Evolutionary conservation across 495 filamentous ascomycete genomes (phyloP), one percentile per base, ranked within the genome.

Genomic region (Durotheca rogersii): DNA sequence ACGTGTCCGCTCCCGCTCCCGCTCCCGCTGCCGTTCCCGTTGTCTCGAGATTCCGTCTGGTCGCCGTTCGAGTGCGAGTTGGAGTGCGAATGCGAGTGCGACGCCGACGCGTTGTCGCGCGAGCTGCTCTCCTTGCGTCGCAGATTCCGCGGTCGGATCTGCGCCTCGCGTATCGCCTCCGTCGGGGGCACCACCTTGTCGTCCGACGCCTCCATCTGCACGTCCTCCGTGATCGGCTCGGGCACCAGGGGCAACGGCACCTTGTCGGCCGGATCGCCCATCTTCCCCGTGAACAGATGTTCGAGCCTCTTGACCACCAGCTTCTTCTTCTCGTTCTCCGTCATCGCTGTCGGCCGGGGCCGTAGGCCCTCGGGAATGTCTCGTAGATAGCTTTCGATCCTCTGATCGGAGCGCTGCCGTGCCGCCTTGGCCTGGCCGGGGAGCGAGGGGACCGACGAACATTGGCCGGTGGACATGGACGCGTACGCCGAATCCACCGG

Each of bases 241-340:
- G 78, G 74, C 31, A 67, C 69, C 20, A 76, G 68, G 11, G 63
- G 60, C 25, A 62, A 66, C 10, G 55, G 15, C 10, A 51, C 19
- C 10, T 41, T 35, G 12, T 58, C 56, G 11, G 14, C 66, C 5
- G 66, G 52, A 10, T 69, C 70, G 11, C 71, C 70, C 19, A 73
- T 72, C 47, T 81, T 84, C 5, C 88, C 87, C n/a, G 85, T 86
- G 47, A 90, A 91, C 3, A 91, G 73, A 41, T 89, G 84, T 60
- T 91, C 87, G 4, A 91, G 62, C 23, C 84, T 75, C 47, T 76
- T 71, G 16, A 89, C 87, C 1, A 90, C 82, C 14, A 85, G 60
- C 61, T 81, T 87, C 70, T 86, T 87, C 68, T 80, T 88, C 14
- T 80, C 72, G 48, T 74, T 81, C 23, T 89, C 87, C 0, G 81